Evolutionary conservation across 2,329 filamentous ascomycete genomes (phyloP).

Genomic region (Cryoendolithus antarcticus): DNA sequence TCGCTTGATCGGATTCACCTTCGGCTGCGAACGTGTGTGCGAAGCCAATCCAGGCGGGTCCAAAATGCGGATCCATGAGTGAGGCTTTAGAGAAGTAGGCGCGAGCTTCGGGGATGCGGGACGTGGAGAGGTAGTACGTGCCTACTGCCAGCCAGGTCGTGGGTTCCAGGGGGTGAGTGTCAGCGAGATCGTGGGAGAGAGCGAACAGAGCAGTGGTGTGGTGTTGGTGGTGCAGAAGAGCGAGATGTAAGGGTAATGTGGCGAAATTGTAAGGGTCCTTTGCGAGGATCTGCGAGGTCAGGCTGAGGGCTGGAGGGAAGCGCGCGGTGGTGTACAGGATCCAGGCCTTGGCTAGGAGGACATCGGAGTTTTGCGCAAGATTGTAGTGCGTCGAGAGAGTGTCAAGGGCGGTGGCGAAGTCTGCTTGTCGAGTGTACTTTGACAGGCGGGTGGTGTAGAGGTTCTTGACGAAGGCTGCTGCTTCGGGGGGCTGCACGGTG

Average conservation of each 20-base stretch:
- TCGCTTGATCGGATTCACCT: slow-evolving; percentile 95
- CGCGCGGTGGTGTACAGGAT: slow-evolving; percentile 89
- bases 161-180: slow-evolving; percentile 80
- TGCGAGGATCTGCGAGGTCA: slow-evolving; percentile 72
- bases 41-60: slow-evolving; percentile 96
- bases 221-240: slow-evolving; percentile 76
- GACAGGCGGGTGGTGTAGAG: slow-evolving; percentile 91
- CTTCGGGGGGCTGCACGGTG: slow-evolving; percentile 68
- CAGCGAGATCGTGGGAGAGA: slow-evolving; percentile 81
- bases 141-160: slow-evolving; percentile 91
- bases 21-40: slow-evolving; percentile 96
- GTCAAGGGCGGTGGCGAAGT: slow-evolving; percentile 76
- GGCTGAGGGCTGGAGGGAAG: slow-evolving; percentile 71
- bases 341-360: slow-evolving; percentile 80
- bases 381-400: slow-evolving; percentile 90
- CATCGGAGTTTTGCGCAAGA: slow-evolving; percentile 72
- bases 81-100: slow-evolving; percentile 96
- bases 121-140: slow-evolving; percentile 83
- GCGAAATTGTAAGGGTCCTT: slow-evolving; percentile 80
- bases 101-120: slow-evolving; percentile 82
- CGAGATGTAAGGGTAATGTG: slow-evolving; percentile 81
- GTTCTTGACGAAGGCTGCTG: slow-evolving; percentile 86
- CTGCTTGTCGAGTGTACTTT: slow-evolving; percentile 79
- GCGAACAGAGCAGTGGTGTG: slow-evolving; percentile 84
- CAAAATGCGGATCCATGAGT: slow-evolving; percentile 95